Base-by-base conservation (phyloP, 441 rosid genomes). In the Pelargonium cotyledonis region DNA sequence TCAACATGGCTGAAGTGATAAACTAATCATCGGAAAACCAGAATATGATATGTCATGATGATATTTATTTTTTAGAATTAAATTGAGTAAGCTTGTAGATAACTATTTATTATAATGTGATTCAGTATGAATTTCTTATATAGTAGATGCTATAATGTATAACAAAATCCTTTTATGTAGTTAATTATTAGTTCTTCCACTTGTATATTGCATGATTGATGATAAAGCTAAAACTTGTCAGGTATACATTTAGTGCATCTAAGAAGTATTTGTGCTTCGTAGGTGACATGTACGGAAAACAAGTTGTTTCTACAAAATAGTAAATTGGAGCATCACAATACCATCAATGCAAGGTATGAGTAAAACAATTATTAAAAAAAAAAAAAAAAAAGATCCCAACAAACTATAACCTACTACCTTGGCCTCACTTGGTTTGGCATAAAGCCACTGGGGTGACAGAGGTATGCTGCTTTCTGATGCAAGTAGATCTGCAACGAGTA, bases 401-500 rank as follows among this genome's bases (percentile, higher is more conserved):
- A 49, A 66, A 18, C 43, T 15, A 31, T 29, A 64, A 76, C 47
- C 35, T 81, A 87, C 89, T 86, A 80, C 69, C 83, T 86, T 92
- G 66, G 72, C 77, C 65, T 92, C 98, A 23, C 74, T 85, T 26
- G 96, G 87, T 76, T 87, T 92, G 38, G 86, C 73, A 80, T 90
- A 92, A 53, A 92, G 95, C 98, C 98, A 92, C 75, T 92, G 96
- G 6, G 98, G 98, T 79, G 96, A 90, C 79, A 92, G 77, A 0
- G 98, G 98, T 11, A 92, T 89, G 85, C 86, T 89, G 84, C 77
- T 90, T 63, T 92, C 98, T 23, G 86, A 75, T 10, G 79, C 79
- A 72, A 76, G 60, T 75, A 80, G 91, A 77, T 89, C 96, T 92
- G 84, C 78, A 75, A 47, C 23, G 69, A 62, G 23, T 49, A 49